Percentiles rank a stretch among this genome's conserved stretches.
These are phyloP conservation scores for Pulveroboletus sp. DNA, from an alignment of 768 basidiomycete species.

Conservation along the genomic window DNA sequence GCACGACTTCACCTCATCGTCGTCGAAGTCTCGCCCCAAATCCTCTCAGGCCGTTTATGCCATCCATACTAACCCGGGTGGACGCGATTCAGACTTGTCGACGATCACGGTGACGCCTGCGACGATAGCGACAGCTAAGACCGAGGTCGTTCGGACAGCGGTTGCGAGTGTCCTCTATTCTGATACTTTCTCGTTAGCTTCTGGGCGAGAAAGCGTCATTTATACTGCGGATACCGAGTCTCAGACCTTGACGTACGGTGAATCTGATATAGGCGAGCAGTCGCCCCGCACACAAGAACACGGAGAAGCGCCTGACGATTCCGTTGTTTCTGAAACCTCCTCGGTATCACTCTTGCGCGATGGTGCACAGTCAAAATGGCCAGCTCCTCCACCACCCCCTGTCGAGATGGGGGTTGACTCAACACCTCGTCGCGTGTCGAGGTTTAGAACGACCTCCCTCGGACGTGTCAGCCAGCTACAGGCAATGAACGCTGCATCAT, in stretches of 20 bases:
- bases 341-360: constrained; percentile 18
- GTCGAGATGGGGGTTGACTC: constrained; percentile 22
- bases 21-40: constrained; percentile 8
- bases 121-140: constrained; percentile 43
- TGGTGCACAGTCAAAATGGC: constrained; percentile 25
- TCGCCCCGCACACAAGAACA: constrained; percentile 8
- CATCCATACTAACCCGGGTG: constrained; percentile 10
- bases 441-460: constrained; percentile 28
- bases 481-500: constrained; percentile 13
- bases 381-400: constrained; percentile 29
- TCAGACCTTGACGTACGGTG: neutral
- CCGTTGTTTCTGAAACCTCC: constrained; percentile 11
- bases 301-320: constrained; percentile 10
- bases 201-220: constrained; percentile 11
- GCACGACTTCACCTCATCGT: neutral
- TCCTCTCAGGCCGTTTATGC: constrained; percentile 22
- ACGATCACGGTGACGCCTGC: constrained; percentile 40
- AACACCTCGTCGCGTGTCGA: constrained; percentile 23
- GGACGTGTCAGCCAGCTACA: constrained; percentile 25
- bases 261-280: neutral
- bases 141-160: constrained; percentile 45
- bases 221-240: constrained; percentile 9
- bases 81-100: constrained; percentile 35
- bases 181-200: constrained; percentile 20
- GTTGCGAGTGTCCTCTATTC: constrained; percentile 48